Base-by-base conservation (phyloP, 176 grass and related monocot species). In the Themeda triandra region DNA sequence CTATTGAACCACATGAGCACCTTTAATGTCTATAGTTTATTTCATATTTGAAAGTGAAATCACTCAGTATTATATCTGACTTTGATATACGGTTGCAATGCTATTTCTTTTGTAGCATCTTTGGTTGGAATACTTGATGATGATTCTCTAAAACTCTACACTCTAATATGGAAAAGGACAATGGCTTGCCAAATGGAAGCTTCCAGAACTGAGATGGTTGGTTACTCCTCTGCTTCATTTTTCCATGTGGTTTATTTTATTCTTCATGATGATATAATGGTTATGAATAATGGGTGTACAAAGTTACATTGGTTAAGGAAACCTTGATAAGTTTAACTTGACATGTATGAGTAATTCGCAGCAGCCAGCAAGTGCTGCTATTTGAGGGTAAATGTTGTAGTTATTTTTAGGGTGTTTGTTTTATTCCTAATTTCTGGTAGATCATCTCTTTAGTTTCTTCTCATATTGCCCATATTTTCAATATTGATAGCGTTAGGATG, bases 121-220 rank as follows among this genome's bases (percentile, higher is more conserved):
- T 92, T 98, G 87, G 82, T 82, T 74, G 87, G 91, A 81, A 76
- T 90, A 78, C 93, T 98, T 25, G 89, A 95, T 68, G 93, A 93
- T 82, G 96, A 94, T 85, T 93, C 85, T 83, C 81, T 98, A 30
- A 95, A 95, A 83, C 69, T 98, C 67, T 98, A 98, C 63, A 70
- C 89, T 80, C 89, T 98, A 80, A 95, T 98, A 82, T 98, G 96
- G 96, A 91, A 82, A 83, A 92, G 91, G 78, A 89, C 96, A 10
- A 92, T 95, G 89, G 87, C 91, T 62, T 98, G 91, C 86, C 96
- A 98, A 89, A 98, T 95, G 96, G 93, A 98, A 84, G 80, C 93
- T 92, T 79, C 89, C 62, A 89, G 62, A 88, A 90, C 67, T 77
- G 80, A 98, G 45, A 84, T 92, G 89, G 96, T 98, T 80, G 59